Conservation (phyloP, 352 stramenopile genomes). For the Phytophthora ramorum region DNA sequence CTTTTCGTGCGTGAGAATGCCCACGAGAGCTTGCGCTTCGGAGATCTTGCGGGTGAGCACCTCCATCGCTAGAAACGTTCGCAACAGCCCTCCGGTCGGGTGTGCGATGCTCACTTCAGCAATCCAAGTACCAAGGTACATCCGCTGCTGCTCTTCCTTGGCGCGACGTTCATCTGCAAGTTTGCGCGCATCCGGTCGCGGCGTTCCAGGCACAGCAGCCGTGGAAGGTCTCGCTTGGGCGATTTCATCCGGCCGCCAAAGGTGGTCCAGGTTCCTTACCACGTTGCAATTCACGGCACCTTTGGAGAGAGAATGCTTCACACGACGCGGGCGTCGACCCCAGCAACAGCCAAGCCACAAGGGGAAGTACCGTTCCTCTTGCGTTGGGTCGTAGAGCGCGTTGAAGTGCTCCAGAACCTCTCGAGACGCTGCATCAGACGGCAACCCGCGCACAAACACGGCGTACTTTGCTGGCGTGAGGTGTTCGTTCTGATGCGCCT, state of each 20-base stretch:
- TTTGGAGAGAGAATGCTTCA: slow-evolving; percentile 55
- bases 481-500: slow-evolving; percentile 76
- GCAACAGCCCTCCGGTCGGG: slow-evolving; percentile 75
- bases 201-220: background rate
- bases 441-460: slow-evolving; percentile 77
- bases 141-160: slow-evolving; percentile 25
- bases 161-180: background rate
- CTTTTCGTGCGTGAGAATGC: slow-evolving; percentile 63
- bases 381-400: slow-evolving; percentile 68
- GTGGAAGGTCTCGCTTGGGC: slow-evolving; percentile 9
- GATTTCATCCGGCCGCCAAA: slow-evolving; percentile 37
- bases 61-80: slow-evolving; percentile 79
- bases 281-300: slow-evolving; percentile 50
- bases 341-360: slow-evolving; percentile 77
- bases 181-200: slow-evolving; percentile 3
- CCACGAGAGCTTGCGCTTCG: slow-evolving; percentile 57
- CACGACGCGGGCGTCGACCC: slow-evolving; percentile 47
- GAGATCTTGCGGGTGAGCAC: slow-evolving; percentile 65
- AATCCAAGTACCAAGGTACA: slow-evolving; percentile 89
- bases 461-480: slow-evolving; percentile 85
- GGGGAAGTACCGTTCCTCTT: slow-evolving; percentile 66
- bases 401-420: slow-evolving; percentile 87
- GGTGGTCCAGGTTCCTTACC: slow-evolving; percentile 75
- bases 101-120: slow-evolving; percentile 85
- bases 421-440: slow-evolving; percentile 58